These are phyloP conservation scores for Hortiboletus campestris DNA, from an alignment of 768 basidiomycete genomes.

Conservation along the genomic window DNA sequence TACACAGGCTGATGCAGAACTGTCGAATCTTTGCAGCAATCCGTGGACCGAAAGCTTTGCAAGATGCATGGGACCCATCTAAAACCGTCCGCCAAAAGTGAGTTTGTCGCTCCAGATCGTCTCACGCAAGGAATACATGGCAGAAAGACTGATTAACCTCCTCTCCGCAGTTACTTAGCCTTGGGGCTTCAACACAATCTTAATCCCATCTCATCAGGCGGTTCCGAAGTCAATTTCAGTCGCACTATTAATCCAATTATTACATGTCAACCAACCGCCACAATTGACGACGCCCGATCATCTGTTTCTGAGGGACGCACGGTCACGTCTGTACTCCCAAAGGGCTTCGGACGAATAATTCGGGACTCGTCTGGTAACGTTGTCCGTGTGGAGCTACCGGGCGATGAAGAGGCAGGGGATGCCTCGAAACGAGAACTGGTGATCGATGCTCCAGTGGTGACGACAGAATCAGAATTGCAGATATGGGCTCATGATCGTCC, in stretches of 20 bases:
- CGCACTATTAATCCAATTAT: not conserved
- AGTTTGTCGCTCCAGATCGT: conserved; percentile 26
- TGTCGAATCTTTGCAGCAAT: conserved; percentile 49
- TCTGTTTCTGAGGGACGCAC: conserved; percentile 12
- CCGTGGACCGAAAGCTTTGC: conserved; percentile 75
- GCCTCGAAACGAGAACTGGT: conserved; percentile 28
- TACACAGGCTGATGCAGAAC: conserved; percentile 6
- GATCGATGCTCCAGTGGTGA: conserved; percentile 38
- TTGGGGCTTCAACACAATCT: conserved; percentile 72
- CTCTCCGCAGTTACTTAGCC: conserved; percentile 59
- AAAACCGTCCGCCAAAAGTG: conserved; percentile 94
- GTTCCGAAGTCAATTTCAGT: conserved; percentile 47
- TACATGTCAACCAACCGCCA: not conserved
- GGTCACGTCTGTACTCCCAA: conserved; percentile 40
- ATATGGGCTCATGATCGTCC: conserved; percentile 16
- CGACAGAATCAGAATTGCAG: conserved; percentile 15
- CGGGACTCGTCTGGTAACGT: conserved; percentile 79
- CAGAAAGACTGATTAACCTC: not conserved
- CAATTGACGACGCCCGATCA: not conserved
- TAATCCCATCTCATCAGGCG: conserved; percentile 67
- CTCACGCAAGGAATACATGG: not conserved
- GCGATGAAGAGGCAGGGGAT: conserved; percentile 41
- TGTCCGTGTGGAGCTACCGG: conserved; percentile 62
- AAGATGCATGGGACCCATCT: conserved; percentile 81
- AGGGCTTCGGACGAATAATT: conserved; percentile 77